Conservation (phyloP, 2,329 filamentous ascomycete species). For the Fusarium sp. region DNA sequence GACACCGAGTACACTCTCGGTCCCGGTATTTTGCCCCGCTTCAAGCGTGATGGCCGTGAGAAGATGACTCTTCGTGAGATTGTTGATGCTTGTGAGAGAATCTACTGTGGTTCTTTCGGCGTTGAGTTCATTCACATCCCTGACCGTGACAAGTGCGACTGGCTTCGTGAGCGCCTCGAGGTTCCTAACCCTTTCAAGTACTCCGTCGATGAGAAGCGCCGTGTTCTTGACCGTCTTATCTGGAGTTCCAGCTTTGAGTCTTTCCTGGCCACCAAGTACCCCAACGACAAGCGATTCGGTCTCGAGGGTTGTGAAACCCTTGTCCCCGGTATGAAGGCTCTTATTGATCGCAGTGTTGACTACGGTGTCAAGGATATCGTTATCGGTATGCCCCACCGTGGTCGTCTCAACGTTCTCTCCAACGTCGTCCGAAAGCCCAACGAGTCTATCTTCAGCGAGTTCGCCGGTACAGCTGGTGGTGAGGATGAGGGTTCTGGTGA, state of each 20-base stretch:
- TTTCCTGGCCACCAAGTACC: slow-evolving; percentile 97
- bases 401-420: slow-evolving; percentile 95
- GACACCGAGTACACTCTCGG: slow-evolving; percentile 92
- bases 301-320: slow-evolving; percentile 97
- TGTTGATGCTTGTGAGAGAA: slow-evolving; percentile 89
- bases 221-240: slow-evolving; percentile 96
- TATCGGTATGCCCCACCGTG: slow-evolving; percentile 99
- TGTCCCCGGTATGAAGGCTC: slow-evolving; percentile 98
- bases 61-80: slow-evolving; percentile 99
- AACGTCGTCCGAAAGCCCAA: slow-evolving; percentile 99
- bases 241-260: slow-evolving; percentile 98
- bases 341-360: slow-evolving; percentile 98
- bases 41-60: slow-evolving; percentile 86
- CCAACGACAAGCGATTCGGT: slow-evolving; percentile 99
- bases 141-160: slow-evolving; percentile 97
- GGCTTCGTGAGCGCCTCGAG: slow-evolving; percentile 95
- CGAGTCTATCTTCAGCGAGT: slow-evolving; percentile 99
- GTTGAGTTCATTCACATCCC: slow-evolving; percentile 99
- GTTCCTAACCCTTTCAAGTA: slow-evolving; percentile 96
- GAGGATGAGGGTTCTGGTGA: slow-evolving; percentile 97
- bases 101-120: slow-evolving; percentile 98
- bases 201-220: slow-evolving; percentile 97
- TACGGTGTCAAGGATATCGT: slow-evolving; percentile 99
- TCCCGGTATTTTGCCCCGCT: slow-evolving; percentile 93
- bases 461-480: slow-evolving; percentile 86